These are phyloP conservation scores for Ophidiomyces ophidiicola DNA, from an alignment of 2,329 filamentous ascomycete species.

Conservation along the genomic window DNA sequence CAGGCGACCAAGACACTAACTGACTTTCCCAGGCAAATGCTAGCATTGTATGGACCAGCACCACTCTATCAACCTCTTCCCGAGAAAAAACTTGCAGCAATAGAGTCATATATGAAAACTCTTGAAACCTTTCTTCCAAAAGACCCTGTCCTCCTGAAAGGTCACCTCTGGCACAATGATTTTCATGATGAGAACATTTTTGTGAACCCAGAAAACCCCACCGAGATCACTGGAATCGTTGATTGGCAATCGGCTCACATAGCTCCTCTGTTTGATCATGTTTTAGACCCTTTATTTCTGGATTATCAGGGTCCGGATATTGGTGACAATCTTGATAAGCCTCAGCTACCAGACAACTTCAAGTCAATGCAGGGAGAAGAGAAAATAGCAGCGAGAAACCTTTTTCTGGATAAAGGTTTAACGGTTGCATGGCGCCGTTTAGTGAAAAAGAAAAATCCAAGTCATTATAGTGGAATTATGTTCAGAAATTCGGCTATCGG, in stretches of 20 bases:
- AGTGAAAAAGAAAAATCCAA: conserved; percentile 10
- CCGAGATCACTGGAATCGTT: conserved; percentile 22
- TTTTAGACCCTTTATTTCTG: conserved; percentile 21
- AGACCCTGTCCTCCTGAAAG: conserved; percentile 10
- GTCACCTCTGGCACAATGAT: conserved; percentile 26
- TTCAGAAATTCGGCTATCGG: conserved; percentile 11
- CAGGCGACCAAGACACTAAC: conserved; percentile 19
- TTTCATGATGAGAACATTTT: conserved; percentile 25
- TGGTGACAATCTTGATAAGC: conserved; percentile 18
- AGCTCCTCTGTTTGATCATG: conserved; percentile 22
- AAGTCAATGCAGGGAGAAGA: conserved; percentile 4
- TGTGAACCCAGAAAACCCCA: conserved; percentile 20
- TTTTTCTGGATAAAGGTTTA: conserved; percentile 8
- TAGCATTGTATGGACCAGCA: conserved; percentile 27
- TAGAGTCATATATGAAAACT: conserved; percentile 11
- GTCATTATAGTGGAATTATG: conserved; percentile 8
- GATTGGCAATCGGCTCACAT: conserved; percentile 25
- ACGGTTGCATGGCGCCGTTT: conserved; percentile 11
- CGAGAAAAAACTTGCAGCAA: conserved; percentile 16
- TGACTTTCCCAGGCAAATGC: conserved; percentile 22
- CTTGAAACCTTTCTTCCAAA: conserved; percentile 5
- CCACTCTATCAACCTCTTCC: conserved; percentile 27
- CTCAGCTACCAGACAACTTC: conserved; percentile 11
- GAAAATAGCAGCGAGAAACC: neutral
- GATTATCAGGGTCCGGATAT: conserved; percentile 22